Conservation (phyloP, 768 basidiomycete species). For the Leccinum longicurvipes region DNA sequence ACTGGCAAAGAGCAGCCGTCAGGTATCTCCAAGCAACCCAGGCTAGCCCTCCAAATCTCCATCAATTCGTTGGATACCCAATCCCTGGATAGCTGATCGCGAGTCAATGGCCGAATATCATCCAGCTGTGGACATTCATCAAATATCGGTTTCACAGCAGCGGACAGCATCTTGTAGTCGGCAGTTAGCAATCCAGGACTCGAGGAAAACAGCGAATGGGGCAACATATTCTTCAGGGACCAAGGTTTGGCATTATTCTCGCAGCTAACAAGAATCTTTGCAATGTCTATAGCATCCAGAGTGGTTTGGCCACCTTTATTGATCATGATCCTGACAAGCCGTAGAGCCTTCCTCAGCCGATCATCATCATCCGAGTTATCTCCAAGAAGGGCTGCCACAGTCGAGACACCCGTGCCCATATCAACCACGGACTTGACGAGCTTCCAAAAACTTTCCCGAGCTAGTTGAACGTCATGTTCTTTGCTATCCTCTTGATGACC, state of each 20-base stretch:
- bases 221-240: conserved; percentile 48
- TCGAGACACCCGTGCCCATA: conserved; percentile 55
- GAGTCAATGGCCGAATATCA: conserved; percentile 56
- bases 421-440: conserved; percentile 52
- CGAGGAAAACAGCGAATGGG: conserved; percentile 52
- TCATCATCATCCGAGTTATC: conserved; percentile 38
- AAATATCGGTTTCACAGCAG: conserved; percentile 48
- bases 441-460: conserved; percentile 43
- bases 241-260: conserved; percentile 38
- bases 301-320: conserved; percentile 49
- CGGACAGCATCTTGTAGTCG: conserved; percentile 47
- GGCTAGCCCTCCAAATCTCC: conserved; percentile 49
- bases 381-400: conserved; percentile 53
- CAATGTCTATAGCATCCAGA: conserved; percentile 52
- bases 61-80: conserved; percentile 54
- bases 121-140: conserved; percentile 50
- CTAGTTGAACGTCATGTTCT: conserved; percentile 25
- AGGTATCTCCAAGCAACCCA: conserved; percentile 42
- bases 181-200: conserved; percentile 52
- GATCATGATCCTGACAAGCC: conserved; percentile 55
- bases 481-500: conserved; percentile 12
- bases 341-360: conserved; percentile 43
- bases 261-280: conserved; percentile 39
- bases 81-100: conserved; percentile 51
- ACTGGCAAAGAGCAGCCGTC: conserved; percentile 51